Evolutionary conservation across 768 basidiomycete species (phyloP), one percentile per base, ranked within the genome.

Genomic region (Boletales sp.): DNA sequence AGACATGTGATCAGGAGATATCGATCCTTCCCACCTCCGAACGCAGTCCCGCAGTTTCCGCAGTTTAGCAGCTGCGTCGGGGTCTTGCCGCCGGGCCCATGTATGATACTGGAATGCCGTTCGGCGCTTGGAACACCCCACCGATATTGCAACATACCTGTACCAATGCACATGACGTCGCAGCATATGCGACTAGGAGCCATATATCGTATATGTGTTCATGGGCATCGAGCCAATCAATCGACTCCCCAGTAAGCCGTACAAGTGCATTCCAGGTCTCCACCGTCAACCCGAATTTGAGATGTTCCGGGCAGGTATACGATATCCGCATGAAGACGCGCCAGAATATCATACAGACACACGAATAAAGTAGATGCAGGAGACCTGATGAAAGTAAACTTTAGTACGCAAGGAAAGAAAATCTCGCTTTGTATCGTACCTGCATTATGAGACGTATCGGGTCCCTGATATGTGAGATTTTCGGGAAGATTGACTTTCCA

Each of bases 241-340:
- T 91, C 3, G 84, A 78, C 43, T 93, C 86, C 45, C 83, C 80
- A 0, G 90, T 89, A 61, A 90, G 73, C 30, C 73, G 62, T 42
- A 93, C 80, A 43, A 97, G 77, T 45, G 76, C 72, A 17, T 77
- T 78, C 92, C 91, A 97, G 54, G 84, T 80, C 60, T 86, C 85
- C 24, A 93, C 78, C 2, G 85, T 88, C 55, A 94, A 70, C 35
- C 81, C 78, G 60, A 95, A 93, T 64, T 89, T 94, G 62, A 95
- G 80, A 62, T 97, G 93, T 11, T 81, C 81, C 9, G 95, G 94
- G 63, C 90, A 89, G 17, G 84, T 79, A 72, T 97, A 98, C 50
- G 90, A 93, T 69, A 97, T 92, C 45, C 95, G 83, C 91, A 97
- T 94, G 74, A 97, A 98, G 30, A 97, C 93, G 43, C 95, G 87